Percentiles rank a stretch among this genome's conserved stretches.
These are phyloP conservation scores for Domatiomyces catenatus DNA, from an alignment of 2,329 filamentous ascomycete genomes.

Conservation along the genomic window DNA sequence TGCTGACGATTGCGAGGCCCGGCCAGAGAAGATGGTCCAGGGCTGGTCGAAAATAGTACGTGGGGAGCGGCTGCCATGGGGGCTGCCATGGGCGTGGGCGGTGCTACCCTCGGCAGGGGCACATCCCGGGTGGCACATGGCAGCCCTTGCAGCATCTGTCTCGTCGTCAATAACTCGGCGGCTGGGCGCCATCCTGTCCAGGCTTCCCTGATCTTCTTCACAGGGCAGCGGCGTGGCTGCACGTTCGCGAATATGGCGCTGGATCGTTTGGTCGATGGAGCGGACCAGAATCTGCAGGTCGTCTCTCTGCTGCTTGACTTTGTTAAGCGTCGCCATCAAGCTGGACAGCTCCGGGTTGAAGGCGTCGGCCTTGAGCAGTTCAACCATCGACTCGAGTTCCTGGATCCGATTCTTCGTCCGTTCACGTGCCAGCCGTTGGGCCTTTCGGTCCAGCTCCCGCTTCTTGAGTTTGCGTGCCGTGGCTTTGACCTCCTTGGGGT, in stretches of 20 bases:
- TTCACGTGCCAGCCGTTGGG: constrained; percentile 16
- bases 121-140: background rate
- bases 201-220: background rate
- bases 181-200: background rate
- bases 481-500: background rate
- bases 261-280: background rate
- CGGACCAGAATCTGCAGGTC: constrained; percentile 1
- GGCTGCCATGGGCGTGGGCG: too few species aligned
- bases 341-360: constrained; percentile 11
- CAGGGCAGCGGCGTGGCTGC: background rate
- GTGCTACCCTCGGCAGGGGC: background rate
- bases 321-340: constrained; percentile 13
- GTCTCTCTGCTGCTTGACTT: constrained; percentile 13
- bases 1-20: background rate
- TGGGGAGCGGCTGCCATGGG: too few species aligned
- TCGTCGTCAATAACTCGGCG: background rate
- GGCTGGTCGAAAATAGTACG: too few species aligned
- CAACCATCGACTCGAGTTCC: constrained; percentile 16
- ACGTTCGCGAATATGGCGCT: background rate
- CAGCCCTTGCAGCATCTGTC: background rate
- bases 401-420: constrained; percentile 15
- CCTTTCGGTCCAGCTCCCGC: constrained; percentile 16
- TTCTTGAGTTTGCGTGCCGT: constrained; percentile 15
- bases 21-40: background rate
- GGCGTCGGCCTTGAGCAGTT: constrained; percentile 13